phyloP scores from a whole-genome alignment of 1,284 basidiomycete genomes.

The Rhizoctonia solani region DNA sequence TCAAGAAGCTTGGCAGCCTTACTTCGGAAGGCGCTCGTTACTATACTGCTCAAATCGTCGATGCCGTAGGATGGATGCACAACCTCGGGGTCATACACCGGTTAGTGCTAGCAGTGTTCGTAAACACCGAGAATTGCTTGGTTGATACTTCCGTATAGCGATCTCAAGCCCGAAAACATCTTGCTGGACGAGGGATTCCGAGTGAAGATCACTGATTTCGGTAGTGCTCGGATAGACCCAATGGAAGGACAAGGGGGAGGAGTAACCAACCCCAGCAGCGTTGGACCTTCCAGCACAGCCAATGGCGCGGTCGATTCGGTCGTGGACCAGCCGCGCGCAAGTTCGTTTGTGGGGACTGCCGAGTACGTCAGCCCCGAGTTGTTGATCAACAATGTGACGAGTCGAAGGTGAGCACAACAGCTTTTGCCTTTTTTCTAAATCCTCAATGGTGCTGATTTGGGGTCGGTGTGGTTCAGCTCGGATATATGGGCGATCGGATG shows the following conservation, averaged over 20 bases:
- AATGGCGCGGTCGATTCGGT: slow-evolving; percentile 34
- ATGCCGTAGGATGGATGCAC: slow-evolving; percentile 89
- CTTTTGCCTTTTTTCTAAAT: too few species aligned
- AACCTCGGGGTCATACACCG: slow-evolving; percentile 86
- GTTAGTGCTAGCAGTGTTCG: slow-evolving; percentile 45
- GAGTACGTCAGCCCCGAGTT: slow-evolving; percentile 96
- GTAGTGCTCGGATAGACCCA: slow-evolving; percentile 94
- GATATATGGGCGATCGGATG: slow-evolving; percentile 99
- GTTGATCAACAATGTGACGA: slow-evolving; percentile 64
- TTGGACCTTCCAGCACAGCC: slow-evolving; percentile 34
- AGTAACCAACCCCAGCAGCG: slow-evolving; percentile 48
- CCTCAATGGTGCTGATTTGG: slow-evolving; percentile 2
- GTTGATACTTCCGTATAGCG: slow-evolving; percentile 49
- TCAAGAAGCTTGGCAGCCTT: slow-evolving; percentile 78
- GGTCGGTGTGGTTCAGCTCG: slow-evolving; percentile 58
- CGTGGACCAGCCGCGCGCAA: slow-evolving; percentile 53
- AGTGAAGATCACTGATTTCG: slow-evolving; percentile 96
- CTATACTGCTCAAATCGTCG: slow-evolving; percentile 86
- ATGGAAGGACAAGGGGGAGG: slow-evolving; percentile 62
- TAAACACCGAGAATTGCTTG: neutral
- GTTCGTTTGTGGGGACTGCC: slow-evolving; percentile 94
- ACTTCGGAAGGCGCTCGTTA: slow-evolving; percentile 74
- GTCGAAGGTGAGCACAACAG: slow-evolving; percentile 68
- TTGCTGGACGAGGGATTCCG: slow-evolving; percentile 83
- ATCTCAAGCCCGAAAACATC: slow-evolving; percentile 93